Evolutionary conservation across 371 early-diverging fungal genomes (phyloP).

Genomic region (Mortierella sp.): DNA sequence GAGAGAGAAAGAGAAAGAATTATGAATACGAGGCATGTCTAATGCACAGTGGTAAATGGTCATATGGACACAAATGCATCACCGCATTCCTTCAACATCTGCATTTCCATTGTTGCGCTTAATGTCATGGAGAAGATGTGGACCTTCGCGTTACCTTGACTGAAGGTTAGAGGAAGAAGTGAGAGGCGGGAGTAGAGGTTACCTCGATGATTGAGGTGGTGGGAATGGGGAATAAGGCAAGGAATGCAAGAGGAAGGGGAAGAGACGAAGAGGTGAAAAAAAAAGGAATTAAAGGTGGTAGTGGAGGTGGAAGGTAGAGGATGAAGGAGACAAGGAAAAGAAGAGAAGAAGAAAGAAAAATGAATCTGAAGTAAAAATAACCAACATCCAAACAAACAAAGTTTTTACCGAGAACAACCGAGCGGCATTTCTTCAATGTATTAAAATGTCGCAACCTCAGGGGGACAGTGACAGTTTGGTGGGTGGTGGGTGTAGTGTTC

Average conservation of each 20-base stretch:
- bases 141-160: no score
- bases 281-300: not conserved
- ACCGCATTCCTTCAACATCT: no score
- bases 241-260: not conserved
- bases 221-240: constrained; percentile 1
- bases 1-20: no score
- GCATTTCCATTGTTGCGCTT: no score
- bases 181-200: not conserved
- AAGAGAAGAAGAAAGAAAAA: not conserved
- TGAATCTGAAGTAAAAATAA: not conserved
- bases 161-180: not conserved
- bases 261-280: not conserved
- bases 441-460: not conserved
- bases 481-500: no score
- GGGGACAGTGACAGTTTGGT: no score
- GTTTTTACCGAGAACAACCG: not conserved
- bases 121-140: no score
- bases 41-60: no score
- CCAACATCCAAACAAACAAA: not conserved
- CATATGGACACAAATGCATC: no score
- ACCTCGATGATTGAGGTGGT: not conserved
- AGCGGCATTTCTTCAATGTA: not conserved
- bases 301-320: not conserved
- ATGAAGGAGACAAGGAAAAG: not conserved
- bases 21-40: no score